Conservation (phyloP, 2,329 filamentous ascomycete genomes). For the Harringtonia lauricola region DNA sequence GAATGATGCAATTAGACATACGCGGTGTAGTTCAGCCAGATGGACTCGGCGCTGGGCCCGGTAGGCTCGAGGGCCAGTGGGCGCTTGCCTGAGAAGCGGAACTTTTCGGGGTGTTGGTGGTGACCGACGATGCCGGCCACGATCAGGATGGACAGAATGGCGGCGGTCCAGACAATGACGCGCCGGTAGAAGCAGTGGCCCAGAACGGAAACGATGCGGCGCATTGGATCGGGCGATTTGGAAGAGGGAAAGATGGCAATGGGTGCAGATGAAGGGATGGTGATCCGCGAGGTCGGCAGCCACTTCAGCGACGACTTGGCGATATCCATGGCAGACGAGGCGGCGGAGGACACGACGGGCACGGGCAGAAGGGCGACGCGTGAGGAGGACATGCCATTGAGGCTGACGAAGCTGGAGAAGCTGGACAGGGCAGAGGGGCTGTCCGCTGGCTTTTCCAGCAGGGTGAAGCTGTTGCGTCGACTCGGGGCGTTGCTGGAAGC, state of each 20-base stretch:
- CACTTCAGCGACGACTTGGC: conserved; percentile 9
- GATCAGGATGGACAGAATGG: conserved; percentile 15
- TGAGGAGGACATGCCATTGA: conserved; percentile 5
- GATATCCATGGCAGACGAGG: conserved; percentile 9
- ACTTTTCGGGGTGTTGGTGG: conserved; percentile 11
- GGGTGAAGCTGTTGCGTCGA: conserved; percentile 12
- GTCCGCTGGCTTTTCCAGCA: conserved; percentile 8
- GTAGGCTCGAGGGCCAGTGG: conserved; percentile 11
- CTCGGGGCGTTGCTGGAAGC: conserved; percentile 7
- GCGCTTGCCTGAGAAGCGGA: conserved; percentile 14
- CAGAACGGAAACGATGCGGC: conserved; percentile 23
- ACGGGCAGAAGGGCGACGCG: conserved; percentile 10
- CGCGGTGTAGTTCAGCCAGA: conserved; percentile 31
- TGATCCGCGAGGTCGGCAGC: conserved; percentile 6
- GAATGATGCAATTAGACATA: conserved; percentile 12
- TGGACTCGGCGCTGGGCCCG: conserved; percentile 14
- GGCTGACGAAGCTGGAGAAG: conserved; percentile 7
- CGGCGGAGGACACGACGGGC: conserved; percentile 8
- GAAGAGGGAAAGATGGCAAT: conserved; percentile 1
- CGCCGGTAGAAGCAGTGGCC: conserved; percentile 41
- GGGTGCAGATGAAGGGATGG: conserved; percentile 7
- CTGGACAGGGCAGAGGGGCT: conserved; percentile 3
- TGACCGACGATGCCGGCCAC: conserved; percentile 14
- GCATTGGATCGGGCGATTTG: background rate
- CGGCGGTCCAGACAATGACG: conserved; percentile 38